A percentile compares a stretch with the other conserved stretches of the same genome.
Conservation (phyloP, 805 yeast species). For the Tetrapisispora taiwanensis region DNA sequence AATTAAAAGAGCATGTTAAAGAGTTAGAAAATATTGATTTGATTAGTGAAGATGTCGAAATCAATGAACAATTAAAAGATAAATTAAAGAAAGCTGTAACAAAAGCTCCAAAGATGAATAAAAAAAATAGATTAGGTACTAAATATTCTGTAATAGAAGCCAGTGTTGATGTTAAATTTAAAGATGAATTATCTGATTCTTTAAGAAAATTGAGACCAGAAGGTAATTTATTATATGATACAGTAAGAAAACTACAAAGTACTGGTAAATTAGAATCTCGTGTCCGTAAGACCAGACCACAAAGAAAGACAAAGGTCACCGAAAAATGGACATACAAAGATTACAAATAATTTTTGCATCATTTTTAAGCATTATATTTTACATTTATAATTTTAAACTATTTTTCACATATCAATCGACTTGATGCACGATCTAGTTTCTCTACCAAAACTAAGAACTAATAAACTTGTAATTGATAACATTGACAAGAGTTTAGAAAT, state of each 20-base stretch:
- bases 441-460: too few species aligned
- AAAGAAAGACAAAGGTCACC: slow-evolving; percentile 63
- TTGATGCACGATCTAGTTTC: too few species aligned
- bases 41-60: slow-evolving; percentile 24
- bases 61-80: slow-evolving; percentile 5
- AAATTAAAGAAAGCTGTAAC: slow-evolving; percentile 15
- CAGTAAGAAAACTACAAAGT: slow-evolving; percentile 71
- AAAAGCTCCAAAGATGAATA: slow-evolving; percentile 27
- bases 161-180: slow-evolving; percentile 63
- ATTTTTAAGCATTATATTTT: background rate
- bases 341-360: slow-evolving; percentile 40
- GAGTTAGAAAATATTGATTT: slow-evolving; percentile 45
- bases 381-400: background rate
- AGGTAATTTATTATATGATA: slow-evolving; percentile 76
- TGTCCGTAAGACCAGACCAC: slow-evolving; percentile 49
- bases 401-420: too few species aligned
- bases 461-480: too few species aligned
- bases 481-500: background rate
- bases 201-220: slow-evolving; percentile 80
- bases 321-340: slow-evolving; percentile 94
- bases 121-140: slow-evolving; percentile 35
- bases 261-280: slow-evolving; percentile 83
- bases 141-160: slow-evolving; percentile 39
- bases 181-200: slow-evolving; percentile 81
- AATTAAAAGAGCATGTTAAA: slow-evolving; percentile 47